Evolutionary conservation across 78 protist genomes (phyloP).

Genomic region (Dictyostelium purpureum): DNA sequence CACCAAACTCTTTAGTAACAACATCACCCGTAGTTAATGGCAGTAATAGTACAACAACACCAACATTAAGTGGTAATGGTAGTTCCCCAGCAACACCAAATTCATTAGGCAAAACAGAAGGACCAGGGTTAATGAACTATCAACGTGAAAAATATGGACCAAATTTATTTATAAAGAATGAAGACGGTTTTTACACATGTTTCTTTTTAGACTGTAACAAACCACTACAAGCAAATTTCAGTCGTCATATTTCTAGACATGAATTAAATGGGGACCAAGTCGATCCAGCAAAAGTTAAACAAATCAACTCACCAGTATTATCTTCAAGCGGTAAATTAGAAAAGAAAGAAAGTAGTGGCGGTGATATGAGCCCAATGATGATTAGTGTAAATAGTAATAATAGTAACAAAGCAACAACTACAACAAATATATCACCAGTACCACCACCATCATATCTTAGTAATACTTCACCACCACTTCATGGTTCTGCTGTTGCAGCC

Average conservation of each 20-base stretch:
- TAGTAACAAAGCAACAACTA: not conserved
- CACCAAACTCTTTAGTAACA: not conserved
- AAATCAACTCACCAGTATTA: not conserved
- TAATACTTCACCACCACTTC: not conserved
- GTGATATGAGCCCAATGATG: too few species aligned
- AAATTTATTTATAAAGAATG: constrained; percentile 49
- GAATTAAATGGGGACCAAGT: constrained; percentile 42
- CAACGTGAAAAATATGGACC: constrained; percentile 69
- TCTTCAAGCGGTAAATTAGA: too few species aligned
- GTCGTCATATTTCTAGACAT: constrained; percentile 49
- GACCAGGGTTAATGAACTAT: constrained; percentile 56
- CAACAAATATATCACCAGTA: not conserved
- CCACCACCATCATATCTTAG: not conserved
- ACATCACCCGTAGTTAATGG: not conserved
- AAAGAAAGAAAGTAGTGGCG: too few species aligned
- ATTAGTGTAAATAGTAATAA: not conserved
- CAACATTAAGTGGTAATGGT: not conserved
- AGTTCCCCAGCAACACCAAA: constrained; percentile 3
- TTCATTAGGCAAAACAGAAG: not conserved
- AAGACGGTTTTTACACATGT: constrained; percentile 58
- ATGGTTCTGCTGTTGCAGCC: not conserved
- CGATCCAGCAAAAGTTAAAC: constrained; percentile 2
- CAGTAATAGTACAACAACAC: not conserved
- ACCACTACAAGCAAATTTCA: constrained; percentile 39
- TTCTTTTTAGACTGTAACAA: constrained; percentile 47